Base-by-base conservation (phyloP, 83 land plant genomes). In the Isoetes engelmannii region DNA sequence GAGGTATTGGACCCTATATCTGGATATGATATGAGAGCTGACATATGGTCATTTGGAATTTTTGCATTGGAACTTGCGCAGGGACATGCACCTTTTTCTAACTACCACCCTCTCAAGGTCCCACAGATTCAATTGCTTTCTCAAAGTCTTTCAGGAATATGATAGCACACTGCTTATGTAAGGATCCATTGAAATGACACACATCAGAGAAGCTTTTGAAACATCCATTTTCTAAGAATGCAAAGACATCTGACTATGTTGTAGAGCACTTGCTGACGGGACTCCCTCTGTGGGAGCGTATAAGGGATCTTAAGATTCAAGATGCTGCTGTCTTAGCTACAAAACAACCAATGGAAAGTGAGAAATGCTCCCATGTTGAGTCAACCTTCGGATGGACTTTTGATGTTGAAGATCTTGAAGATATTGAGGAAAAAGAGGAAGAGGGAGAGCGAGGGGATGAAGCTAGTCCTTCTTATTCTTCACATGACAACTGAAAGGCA, bases 31-130 rank as follows among this genome's bases (percentile, higher is more conserved):
- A 60, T 66, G 61, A 87, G 80, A 73, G 90, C 87, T 1, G 90
- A 87, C 47, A 87, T 87, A 4, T 87, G 90, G 89, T 84, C 87
- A 0, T 79, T 86, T 45, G 89, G 89, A 9, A 86, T 86, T 65
- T 84, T 87, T 0, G 90, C 90, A 4, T 54, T 87, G 8, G 90
- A 87, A 69, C 75, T 87, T 10, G 90, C 90, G 5, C 88, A 84
- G 57, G 90, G 90, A 5, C 77, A 84, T 47, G 87, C 89, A 5
- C 90, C 90, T 5, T 72, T 87, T 19, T 84, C 90, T 13, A 80
- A 84, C 45, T 79, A 84, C 12, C 87, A 87, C 6, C 87, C 81
- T 7, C 77, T 82, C 5, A 87, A 87, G 58, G 83, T 86, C 10
- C 71, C 84, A 61, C 6, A 80, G 8, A 69, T 82, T 85, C 80